phyloP scores from a whole-genome alignment of 805 yeast genomes.

The Torulaspora microellipsoides region DNA sequence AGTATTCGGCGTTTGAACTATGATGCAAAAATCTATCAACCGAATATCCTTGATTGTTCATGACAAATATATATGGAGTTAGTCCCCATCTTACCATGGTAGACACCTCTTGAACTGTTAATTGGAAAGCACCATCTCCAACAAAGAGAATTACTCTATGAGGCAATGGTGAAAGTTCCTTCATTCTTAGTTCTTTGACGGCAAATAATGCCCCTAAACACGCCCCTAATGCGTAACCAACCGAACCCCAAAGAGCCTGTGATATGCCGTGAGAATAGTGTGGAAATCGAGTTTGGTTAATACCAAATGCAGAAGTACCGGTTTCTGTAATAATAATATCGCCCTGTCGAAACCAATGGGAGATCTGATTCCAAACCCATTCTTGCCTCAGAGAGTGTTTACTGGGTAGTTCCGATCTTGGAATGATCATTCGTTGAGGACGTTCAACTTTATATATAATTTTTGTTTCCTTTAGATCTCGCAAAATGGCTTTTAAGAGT shows the following conservation, averaged over 20 bases:
- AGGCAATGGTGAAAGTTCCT: constrained; percentile 6
- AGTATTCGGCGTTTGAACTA: constrained; percentile 45
- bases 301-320: constrained; percentile 62
- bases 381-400: constrained; percentile 36
- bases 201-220: constrained; percentile 60
- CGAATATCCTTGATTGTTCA: constrained; percentile 65
- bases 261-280: constrained; percentile 48
- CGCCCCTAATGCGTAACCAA: constrained; percentile 63
- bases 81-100: constrained; percentile 52
- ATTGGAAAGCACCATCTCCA: constrained; percentile 67
- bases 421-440: constrained; percentile 24
- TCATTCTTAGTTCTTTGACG: constrained; percentile 39
- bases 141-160: constrained; percentile 55
- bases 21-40: constrained; percentile 62
- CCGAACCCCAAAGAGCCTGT: constrained; percentile 63
- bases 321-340: constrained; percentile 60
- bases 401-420: constrained; percentile 20
- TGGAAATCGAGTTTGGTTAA: constrained; percentile 54
- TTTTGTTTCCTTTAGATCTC: constrained; percentile 29
- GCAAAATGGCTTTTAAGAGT: constrained; percentile 30
- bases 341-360: constrained; percentile 49
- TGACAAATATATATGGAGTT: constrained; percentile 53
- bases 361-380: constrained; percentile 49
- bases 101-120: constrained; percentile 61
- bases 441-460: constrained; percentile 13